A percentile compares a stretch with the other conserved stretches of the same genome.
These are phyloP conservation scores for Lolium perenne DNA, from an alignment of 176 grass and related monocot genomes.

Conservation along the genomic window DNA sequence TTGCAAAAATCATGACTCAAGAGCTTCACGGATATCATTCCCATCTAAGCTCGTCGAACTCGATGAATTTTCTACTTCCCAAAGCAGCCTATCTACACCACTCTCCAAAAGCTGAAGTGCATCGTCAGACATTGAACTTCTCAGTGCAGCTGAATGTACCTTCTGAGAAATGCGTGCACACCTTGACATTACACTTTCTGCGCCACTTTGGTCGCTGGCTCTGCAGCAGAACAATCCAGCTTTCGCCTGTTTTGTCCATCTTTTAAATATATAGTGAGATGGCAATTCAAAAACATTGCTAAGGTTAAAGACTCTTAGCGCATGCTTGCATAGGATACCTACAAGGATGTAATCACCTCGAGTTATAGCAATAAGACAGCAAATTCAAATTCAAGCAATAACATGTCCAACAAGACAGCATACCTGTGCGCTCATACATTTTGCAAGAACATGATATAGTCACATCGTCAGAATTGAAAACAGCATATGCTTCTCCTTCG, in stretches of 20 bases:
- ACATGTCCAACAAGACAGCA: neutral
- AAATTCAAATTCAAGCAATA: neutral
- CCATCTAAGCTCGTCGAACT: neutral
- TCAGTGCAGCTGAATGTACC: constrained; percentile 10
- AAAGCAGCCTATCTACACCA: neutral
- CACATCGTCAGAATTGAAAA: constrained; percentile 41
- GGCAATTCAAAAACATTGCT: constrained; percentile 30
- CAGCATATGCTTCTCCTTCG: constrained; percentile 32
- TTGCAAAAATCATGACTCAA: neutral
- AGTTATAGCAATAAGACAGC: neutral
- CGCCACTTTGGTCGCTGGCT: neutral
- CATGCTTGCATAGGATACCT: constrained; percentile 41
- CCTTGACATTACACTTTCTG: neutral
- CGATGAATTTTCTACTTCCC: constrained; percentile 27
- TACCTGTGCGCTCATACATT: constrained; percentile 41
- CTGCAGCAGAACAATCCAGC: constrained; percentile 3
- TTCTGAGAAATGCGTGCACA: constrained; percentile 35
- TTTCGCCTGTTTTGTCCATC: constrained; percentile 41
- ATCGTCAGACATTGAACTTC: constrained; percentile 10
- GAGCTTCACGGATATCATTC: neutral
- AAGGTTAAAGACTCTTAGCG: constrained; percentile 3
- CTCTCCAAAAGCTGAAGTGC: constrained; percentile 20
- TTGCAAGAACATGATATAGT: constrained; percentile 54
- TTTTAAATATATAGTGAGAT: constrained; percentile 3
- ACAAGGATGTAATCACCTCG: neutral